Evolutionary conservation across 495 filamentous ascomycete genomes (phyloP).

Genomic region (Staphylotrichum longicolle): DNA sequence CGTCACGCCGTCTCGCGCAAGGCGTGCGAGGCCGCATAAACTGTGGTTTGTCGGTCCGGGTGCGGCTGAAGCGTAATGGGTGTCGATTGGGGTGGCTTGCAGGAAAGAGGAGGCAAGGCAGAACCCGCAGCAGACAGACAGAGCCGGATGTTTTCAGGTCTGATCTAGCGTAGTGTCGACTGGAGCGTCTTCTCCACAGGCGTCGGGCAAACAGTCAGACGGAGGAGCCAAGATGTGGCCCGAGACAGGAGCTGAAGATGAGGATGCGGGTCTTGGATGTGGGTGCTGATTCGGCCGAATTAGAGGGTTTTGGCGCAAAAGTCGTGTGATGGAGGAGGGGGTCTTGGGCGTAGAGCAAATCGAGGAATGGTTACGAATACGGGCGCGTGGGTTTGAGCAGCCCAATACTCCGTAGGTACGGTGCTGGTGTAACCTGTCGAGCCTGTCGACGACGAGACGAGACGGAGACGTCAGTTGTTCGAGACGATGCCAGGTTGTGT

Average conservation of each 20-base stretch:
- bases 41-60: not conserved
- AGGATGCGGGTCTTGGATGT: not conserved
- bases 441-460: not conserved
- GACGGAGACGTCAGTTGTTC: slow-evolving; percentile 10
- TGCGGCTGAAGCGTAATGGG: not conserved
- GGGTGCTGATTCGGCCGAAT: not conserved
- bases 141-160: not conserved
- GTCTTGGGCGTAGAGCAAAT: too few species aligned
- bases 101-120: not conserved
- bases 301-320: too few species aligned
- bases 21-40: slow-evolving; percentile 15
- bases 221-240: slow-evolving; percentile 4
- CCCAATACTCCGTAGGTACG: too few species aligned
- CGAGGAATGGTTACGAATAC: too few species aligned
- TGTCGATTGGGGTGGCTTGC: not conserved
- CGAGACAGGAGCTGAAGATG: not conserved
- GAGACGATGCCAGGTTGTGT: not conserved
- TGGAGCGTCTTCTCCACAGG: not conserved
- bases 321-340: too few species aligned
- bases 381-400: too few species aligned
- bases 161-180: not conserved
- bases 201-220: not conserved
- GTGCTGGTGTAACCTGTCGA: too few species aligned
- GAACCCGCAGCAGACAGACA: not conserved
- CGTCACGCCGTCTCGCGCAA: not conserved